Percentiles rank a stretch among this genome's conserved stretches.
These are phyloP conservation scores for Thraustochytrium striatum DNA, from an alignment of 352 stramenopile genomes.

Conservation along the genomic window DNA sequence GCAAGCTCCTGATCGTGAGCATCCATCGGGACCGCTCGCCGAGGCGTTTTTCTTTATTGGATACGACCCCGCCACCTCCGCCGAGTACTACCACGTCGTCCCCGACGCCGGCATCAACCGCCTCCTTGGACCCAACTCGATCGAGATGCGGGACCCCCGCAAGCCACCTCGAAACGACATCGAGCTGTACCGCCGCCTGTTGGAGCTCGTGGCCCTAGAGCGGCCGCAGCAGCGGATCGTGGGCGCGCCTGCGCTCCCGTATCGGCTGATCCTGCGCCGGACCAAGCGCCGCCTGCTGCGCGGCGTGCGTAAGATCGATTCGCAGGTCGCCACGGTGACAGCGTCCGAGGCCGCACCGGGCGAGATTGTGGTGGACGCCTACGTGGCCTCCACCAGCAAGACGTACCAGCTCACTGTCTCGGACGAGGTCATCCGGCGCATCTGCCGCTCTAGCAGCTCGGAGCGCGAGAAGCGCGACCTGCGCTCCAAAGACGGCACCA, in stretches of 20 bases:
- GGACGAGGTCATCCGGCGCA: neutral
- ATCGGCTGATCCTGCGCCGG: conserved; percentile 10
- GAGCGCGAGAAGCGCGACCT: conserved; percentile 29
- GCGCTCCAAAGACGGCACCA: conserved; percentile 24
- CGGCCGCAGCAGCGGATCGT: conserved; percentile 18
- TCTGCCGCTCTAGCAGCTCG: conserved; percentile 14
- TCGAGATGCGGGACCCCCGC: conserved; percentile 44
- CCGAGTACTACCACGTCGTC: neutral
- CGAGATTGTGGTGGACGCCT: conserved; percentile 30
- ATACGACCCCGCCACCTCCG: neutral
- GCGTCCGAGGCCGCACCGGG: conserved; percentile 29
- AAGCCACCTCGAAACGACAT: conserved; percentile 8
- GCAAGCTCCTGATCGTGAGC: conserved; percentile 6
- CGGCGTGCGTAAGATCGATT: conserved; percentile 37
- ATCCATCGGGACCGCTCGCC: conserved; percentile 30
- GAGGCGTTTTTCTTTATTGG: conserved; percentile 41
- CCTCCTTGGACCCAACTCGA: conserved; percentile 36
- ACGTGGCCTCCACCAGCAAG: neutral
- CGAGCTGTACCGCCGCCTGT: conserved; percentile 26
- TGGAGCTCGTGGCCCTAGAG: conserved; percentile 43
- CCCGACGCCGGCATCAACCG: conserved; percentile 26
- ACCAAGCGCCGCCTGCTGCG: conserved; percentile 27
- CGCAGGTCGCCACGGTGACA: conserved; percentile 10
- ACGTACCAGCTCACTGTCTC: neutral
- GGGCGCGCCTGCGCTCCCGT: conserved; percentile 18